Conservation (phyloP, 2,329 filamentous ascomycete species). For the Xylariaceae sp. region DNA sequence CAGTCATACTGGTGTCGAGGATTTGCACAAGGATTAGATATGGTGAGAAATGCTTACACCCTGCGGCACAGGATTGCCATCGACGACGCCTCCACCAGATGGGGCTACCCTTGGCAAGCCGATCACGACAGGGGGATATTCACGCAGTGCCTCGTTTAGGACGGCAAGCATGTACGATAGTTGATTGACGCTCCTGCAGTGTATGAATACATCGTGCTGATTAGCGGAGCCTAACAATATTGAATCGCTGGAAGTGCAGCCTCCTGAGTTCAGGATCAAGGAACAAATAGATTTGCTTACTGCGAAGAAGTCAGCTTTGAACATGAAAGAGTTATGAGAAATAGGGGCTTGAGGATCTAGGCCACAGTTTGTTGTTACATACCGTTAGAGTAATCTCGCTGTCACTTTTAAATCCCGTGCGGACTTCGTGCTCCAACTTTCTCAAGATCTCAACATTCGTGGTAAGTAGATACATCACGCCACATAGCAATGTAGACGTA, state of each 20-base stretch:
- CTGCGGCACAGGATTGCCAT: constrained; percentile 35
- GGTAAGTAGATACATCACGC: constrained; percentile 48
- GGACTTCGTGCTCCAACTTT: constrained; percentile 47
- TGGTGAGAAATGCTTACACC: constrained; percentile 26
- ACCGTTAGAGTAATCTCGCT: constrained; percentile 46
- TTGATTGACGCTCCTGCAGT: constrained; percentile 34
- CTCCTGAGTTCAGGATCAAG: no score
- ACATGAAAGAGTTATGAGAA: no score
- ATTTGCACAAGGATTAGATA: no score
- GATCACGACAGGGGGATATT: constrained; percentile 45
- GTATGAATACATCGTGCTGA: background rate
- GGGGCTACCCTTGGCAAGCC: constrained; percentile 34
- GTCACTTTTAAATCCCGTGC: constrained; percentile 43
- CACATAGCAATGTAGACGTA: constrained; percentile 52
- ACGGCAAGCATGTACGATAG: constrained; percentile 50
- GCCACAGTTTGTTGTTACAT: no score
- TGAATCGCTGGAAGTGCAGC: no score
- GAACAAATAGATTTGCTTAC: no score
- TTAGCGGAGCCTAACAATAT: no score
- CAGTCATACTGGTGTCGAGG: no score
- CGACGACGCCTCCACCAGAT: constrained; percentile 32
- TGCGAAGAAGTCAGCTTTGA: no score
- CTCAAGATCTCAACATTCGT: constrained; percentile 41
- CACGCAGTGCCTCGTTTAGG: constrained; percentile 50
- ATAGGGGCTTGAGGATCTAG: no score